A percentile compares a stretch with the other conserved stretches of the same genome.
Evolutionary conservation across 2,329 filamentous ascomycete genomes (phyloP).

Genomic region (Sarocladium brachiariae): DNA sequence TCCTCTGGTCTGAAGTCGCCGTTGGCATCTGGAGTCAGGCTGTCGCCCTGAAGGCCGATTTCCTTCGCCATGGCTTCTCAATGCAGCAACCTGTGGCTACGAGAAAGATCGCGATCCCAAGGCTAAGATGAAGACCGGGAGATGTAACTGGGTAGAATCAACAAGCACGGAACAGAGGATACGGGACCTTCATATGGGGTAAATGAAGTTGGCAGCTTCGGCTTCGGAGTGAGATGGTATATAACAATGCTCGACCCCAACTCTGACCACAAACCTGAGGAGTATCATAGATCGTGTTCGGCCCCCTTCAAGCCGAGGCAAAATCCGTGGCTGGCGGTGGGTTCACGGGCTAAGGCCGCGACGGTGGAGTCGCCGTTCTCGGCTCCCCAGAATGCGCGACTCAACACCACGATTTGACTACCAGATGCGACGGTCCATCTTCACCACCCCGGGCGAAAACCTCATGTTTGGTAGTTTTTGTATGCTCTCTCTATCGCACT

Average conservation of each 20-base stretch:
- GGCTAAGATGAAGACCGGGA: no score
- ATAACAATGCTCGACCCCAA: no score
- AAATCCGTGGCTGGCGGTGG: neutral
- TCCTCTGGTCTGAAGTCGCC: neutral
- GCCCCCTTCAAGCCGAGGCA: neutral
- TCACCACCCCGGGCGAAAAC: neutral
- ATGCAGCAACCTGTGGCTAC: no score
- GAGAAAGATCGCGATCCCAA: no score
- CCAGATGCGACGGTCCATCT: neutral
- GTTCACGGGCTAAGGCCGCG: neutral
- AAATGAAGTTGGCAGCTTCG: no score
- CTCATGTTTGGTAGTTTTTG: neutral
- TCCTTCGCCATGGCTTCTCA: neutral
- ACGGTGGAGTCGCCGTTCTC: slow-evolving; percentile 2
- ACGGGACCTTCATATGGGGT: slow-evolving; percentile 4
- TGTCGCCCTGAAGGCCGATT: slow-evolving; percentile 2
- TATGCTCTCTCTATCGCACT: neutral
- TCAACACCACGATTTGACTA: neutral
- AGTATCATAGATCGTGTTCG: neutral
- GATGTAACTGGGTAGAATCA: no score
- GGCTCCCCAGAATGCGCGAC: neutral
- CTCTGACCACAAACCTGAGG: no score
- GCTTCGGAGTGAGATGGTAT: no score
- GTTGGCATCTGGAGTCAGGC: slow-evolving; percentile 4
- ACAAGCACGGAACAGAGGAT: neutral